Conservation (phyloP, 805 yeast species). For the Jamesozyma lodderae region DNA sequence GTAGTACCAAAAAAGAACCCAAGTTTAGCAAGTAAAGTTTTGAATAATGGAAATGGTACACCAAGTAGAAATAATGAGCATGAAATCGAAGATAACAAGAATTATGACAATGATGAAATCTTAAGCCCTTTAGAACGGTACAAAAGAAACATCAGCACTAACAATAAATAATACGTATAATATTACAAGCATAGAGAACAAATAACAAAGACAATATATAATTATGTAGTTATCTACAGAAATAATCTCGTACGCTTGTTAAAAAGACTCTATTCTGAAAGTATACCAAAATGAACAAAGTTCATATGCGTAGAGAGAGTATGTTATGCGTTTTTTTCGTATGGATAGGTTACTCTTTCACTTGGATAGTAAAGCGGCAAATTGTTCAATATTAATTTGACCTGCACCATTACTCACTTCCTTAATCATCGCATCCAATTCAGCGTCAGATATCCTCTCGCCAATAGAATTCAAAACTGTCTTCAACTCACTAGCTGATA, state of each 20-base stretch:
- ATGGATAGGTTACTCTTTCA: too few species aligned
- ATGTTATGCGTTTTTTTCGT: too few species aligned
- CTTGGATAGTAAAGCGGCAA: constrained; percentile 79
- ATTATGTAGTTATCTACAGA: too few species aligned
- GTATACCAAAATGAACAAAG: too few species aligned
- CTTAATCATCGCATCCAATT: constrained; percentile 90
- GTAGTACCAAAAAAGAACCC: constrained; percentile 12
- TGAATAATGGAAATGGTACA: not conserved
- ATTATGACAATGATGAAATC: not conserved
- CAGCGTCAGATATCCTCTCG: constrained; percentile 89
- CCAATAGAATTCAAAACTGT: constrained; percentile 96
- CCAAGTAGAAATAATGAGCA: not conserved
- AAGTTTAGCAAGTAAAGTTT: constrained; percentile 3
- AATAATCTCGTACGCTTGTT: too few species aligned
- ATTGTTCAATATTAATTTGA: constrained; percentile 91
- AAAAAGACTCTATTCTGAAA: too few species aligned
- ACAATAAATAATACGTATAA: too few species aligned
- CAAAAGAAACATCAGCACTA: constrained; percentile 1
- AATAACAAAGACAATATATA: too few species aligned
- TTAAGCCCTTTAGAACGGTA: constrained; percentile 4
- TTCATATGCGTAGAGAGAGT: too few species aligned
- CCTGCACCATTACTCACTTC: constrained; percentile 95
- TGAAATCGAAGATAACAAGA: not conserved
- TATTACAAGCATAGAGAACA: too few species aligned
- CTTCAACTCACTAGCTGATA: constrained; percentile 88